A percentile compares a stretch with the other conserved stretches of the same genome.
These are phyloP conservation scores for Centrapalus pauciflorus DNA, from an alignment of 129 eudicot species.

Conservation along the genomic window DNA sequence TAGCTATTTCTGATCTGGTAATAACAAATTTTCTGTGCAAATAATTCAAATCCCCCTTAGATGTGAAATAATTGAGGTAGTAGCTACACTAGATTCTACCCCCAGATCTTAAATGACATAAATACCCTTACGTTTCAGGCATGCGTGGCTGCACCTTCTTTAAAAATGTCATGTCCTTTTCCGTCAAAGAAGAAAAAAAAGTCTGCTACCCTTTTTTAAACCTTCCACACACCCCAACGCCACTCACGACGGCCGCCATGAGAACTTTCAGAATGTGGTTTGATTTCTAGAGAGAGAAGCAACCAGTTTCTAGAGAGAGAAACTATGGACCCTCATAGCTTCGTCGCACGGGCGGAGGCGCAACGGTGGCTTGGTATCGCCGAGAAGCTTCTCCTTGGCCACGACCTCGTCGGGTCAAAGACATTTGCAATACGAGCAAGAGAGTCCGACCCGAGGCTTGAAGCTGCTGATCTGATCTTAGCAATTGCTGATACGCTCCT, in stretches of 20 bases:
- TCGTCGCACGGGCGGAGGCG: constrained; percentile 65
- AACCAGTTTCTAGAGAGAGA: background rate
- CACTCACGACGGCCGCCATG: background rate
- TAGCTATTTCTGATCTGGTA: no score
- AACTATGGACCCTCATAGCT: constrained; percentile 63
- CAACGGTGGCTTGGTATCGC: constrained; percentile 80
- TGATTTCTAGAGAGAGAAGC: constrained; percentile 9
- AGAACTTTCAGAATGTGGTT: background rate
- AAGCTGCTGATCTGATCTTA: constrained; percentile 79
- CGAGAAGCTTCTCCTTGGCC: constrained; percentile 65
- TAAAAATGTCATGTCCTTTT: background rate
- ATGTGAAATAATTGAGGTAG: no score
- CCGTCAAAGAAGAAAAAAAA: background rate
- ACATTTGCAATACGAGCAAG: constrained; percentile 88
- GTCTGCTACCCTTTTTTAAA: background rate
- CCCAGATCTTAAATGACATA: background rate
- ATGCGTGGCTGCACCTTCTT: no score
- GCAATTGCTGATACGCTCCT: constrained; percentile 75
- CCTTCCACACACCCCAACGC: background rate
- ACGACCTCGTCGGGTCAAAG: constrained; percentile 73
- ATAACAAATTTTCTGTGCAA: no score
- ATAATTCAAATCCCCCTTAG: no score
- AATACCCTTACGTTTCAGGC: background rate
- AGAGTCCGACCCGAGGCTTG: constrained; percentile 79
- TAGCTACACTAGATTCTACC: background rate